phyloP scores from a whole-genome alignment of 2,329 filamentous ascomycete genomes.

The Bipolaris gigantea region DNA sequence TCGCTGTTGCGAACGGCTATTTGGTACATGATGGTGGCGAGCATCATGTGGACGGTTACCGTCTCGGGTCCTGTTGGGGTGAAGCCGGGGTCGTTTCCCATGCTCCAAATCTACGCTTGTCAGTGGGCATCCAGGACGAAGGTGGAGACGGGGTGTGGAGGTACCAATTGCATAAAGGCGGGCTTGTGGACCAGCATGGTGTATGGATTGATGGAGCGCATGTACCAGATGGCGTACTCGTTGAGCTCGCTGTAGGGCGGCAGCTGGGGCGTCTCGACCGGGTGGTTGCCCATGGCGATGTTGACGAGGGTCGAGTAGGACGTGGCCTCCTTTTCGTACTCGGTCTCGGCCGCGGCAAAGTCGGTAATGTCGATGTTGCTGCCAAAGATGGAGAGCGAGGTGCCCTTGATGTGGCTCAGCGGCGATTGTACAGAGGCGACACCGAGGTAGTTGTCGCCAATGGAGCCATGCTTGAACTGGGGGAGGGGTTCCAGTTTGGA shows the following conservation, averaged over 20 bases:
- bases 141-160: neutral
- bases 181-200: slow-evolving; percentile 77
- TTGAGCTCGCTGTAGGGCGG: slow-evolving; percentile 66
- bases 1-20: slow-evolving; percentile 68
- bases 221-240: slow-evolving; percentile 74
- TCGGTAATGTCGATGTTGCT: slow-evolving; percentile 77
- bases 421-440: slow-evolving; percentile 64
- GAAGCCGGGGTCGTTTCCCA: slow-evolving; percentile 71
- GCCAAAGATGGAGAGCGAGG: slow-evolving; percentile 74
- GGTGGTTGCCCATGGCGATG: slow-evolving; percentile 61
- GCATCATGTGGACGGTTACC: slow-evolving; percentile 76
- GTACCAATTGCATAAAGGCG: slow-evolving; percentile 68
- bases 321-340: slow-evolving; percentile 59
- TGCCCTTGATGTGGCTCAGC: slow-evolving; percentile 74
- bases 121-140: neutral
- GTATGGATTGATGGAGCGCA: slow-evolving; percentile 71
- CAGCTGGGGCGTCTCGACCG: slow-evolving; percentile 59
- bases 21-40: slow-evolving; percentile 77
- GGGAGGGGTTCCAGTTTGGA: slow-evolving; percentile 42
- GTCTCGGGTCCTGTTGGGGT: slow-evolving; percentile 65
- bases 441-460: slow-evolving; percentile 67
- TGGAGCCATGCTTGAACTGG: slow-evolving; percentile 51
- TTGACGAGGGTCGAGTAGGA: slow-evolving; percentile 72
- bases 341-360: slow-evolving; percentile 68
- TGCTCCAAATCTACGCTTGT: slow-evolving; percentile 62